Evolutionary conservation across 805 yeast species (phyloP), one percentile per base, ranked within the genome.

Genomic region (Ogataea siamensis): DNA sequence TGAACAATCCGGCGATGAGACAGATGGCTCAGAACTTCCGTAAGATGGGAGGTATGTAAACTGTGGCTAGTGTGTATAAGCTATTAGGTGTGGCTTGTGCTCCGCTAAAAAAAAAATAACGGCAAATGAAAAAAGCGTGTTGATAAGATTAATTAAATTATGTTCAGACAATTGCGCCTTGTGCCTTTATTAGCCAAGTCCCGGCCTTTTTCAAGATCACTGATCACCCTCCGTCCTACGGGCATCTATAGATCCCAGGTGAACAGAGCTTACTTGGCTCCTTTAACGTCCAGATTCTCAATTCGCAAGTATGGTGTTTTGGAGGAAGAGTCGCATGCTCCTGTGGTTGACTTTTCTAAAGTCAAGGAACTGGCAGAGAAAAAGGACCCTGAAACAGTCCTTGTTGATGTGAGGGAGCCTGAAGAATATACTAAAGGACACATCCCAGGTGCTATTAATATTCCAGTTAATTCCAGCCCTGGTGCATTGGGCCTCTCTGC

Each of bases 401-500:
- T 91, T 25, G 80, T 91, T 16, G 99, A 91, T 57, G 97, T 87
- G 14, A 79, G 99, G 59, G 98, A 91, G 67, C 96, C 97, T 5
- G 73, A 69, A 17, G 99, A 91, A 64, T 64, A 41, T 39, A 66
- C 65, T 25, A 77, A 68, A 32, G 96, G 96, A 28, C 79, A 75
- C 57, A 83, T 91, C 51, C 96, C 96, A 19, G 74, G 77, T 10
- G 82, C 98, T 5, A 63, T 89, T 40, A 93, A 93, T 57, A 74
- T 91, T 41, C 98, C 99, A 13, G 82, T 80, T 66, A 87, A 87
- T 56, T 78, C 93, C 4, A 76, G 89, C 9, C 98, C 98, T 0
- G 95, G 96, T 14, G 98, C 98, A 0, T 70, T 91, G 43, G 87
- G 86, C 33, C 73, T 91, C 34, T 63, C 80, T 1, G 72, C 74